Percentiles rank a stretch among this genome's conserved stretches.
These are phyloP conservation scores for Tetrahymena malaccensis DNA, from an alignment of 73 alveolate genomes.

Conservation along the genomic window DNA sequence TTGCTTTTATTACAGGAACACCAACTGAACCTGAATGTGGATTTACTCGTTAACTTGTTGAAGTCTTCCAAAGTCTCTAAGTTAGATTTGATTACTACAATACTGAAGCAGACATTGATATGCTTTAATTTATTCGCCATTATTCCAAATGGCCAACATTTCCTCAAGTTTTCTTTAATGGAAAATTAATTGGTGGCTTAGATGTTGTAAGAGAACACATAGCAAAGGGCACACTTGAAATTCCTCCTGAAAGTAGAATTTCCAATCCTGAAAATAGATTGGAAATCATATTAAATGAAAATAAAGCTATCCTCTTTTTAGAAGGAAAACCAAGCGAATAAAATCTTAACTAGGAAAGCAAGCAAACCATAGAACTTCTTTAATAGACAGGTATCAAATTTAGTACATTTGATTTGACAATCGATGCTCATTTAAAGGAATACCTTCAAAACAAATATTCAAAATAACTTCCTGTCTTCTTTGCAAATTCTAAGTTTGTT, in stretches of 20 bases:
- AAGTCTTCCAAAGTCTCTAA: not conserved
- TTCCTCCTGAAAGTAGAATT: not conserved
- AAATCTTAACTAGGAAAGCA: not conserved
- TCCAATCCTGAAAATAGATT: not conserved
- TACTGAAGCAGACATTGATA: slow-evolving; percentile 16
- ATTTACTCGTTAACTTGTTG: slow-evolving; percentile 11
- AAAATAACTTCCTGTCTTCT: not conserved
- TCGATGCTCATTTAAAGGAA: not conserved
- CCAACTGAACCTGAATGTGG: slow-evolving; percentile 35
- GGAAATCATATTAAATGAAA: not conserved
- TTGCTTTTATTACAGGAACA: slow-evolving; percentile 31
- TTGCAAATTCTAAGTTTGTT: not conserved
- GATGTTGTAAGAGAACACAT: slow-evolving; percentile 46
- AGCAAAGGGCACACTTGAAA: not conserved
- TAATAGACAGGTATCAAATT: not conserved
- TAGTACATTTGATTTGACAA: not conserved
- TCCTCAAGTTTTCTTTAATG: slow-evolving; percentile 70
- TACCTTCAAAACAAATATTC: not conserved
- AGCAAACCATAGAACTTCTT: not conserved
- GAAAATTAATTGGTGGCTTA: slow-evolving; percentile 78
- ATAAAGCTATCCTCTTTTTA: not conserved
- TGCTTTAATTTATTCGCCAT: slow-evolving; percentile 14
- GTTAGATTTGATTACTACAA: slow-evolving; percentile 14
- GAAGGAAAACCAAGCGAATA: not conserved
- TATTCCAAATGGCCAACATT: slow-evolving; percentile 84